Conservation (phyloP, 2,329 filamentous ascomycete genomes). For the Pyrenochaeta sp. region DNA sequence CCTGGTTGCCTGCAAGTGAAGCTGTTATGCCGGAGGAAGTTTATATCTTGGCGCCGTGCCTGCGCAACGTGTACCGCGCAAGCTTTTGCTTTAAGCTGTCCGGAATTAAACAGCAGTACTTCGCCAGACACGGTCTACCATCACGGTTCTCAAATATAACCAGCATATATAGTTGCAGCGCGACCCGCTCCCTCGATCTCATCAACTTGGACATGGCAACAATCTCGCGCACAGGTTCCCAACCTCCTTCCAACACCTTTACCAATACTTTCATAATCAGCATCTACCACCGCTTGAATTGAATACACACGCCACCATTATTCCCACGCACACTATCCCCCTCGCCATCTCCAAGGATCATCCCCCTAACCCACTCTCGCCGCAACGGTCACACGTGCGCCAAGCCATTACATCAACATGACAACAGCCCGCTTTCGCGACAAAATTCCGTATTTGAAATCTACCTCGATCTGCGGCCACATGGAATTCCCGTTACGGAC, state of each 20-base stretch:
- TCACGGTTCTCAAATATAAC: constrained; percentile 30
- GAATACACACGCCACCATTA: no score
- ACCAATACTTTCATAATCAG: no score
- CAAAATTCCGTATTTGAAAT: constrained; percentile 22
- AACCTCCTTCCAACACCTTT: no score
- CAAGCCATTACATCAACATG: constrained; percentile 40
- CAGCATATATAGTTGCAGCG: constrained; percentile 11
- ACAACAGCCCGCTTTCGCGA: no score
- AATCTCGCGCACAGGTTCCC: no score
- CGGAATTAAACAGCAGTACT: no score
- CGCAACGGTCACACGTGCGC: no score
- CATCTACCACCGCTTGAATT: no score
- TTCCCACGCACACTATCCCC: no score
- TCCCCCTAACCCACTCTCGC: constrained; percentile 11
- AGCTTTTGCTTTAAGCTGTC: background rate
- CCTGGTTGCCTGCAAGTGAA: background rate
- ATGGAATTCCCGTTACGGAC: constrained; percentile 17
- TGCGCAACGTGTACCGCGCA: background rate
- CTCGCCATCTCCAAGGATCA: constrained; percentile 13
- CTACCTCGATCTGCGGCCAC: constrained; percentile 26
- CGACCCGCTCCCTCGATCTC: no score
- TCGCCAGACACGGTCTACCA: constrained; percentile 10
- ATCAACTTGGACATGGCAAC: no score
- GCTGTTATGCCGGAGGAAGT: no score
- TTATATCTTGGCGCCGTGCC: background rate